These are phyloP conservation scores for Neohortaea acidophila DNA, from an alignment of 495 filamentous ascomycete species.

Conservation along the genomic window DNA sequence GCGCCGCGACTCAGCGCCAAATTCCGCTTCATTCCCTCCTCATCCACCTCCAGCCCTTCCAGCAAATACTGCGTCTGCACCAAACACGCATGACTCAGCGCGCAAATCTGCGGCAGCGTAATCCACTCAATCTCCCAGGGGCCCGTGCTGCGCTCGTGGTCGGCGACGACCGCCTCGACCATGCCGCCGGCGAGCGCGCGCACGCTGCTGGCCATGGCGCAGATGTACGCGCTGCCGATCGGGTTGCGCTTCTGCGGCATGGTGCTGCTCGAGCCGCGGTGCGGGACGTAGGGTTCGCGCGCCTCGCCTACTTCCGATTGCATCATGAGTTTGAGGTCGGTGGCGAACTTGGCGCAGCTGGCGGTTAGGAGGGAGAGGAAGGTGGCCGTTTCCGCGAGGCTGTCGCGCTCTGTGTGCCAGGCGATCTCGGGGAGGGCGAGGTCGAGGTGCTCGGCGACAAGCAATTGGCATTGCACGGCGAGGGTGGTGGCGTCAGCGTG, in stretches of 20 bases:
- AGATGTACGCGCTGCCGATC: constrained; percentile 17
- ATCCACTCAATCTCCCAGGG: constrained; percentile 21
- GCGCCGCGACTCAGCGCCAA: constrained; percentile 13
- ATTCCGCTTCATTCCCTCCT: constrained; percentile 15
- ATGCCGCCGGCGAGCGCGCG: constrained; percentile 3
- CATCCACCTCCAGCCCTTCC: constrained; percentile 18
- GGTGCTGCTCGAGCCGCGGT: constrained; percentile 13
- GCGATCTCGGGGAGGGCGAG: constrained; percentile 15
- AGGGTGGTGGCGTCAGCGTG: constrained; percentile 1
- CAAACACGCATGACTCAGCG: constrained; percentile 13
- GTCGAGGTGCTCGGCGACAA: constrained; percentile 11
- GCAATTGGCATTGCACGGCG: constrained; percentile 12
- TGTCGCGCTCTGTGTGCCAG: constrained; percentile 20
- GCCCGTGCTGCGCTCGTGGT: constrained; percentile 18
- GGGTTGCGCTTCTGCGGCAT: constrained; percentile 22
- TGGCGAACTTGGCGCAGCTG: constrained; percentile 19
- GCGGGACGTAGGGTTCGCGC: constrained; percentile 12
- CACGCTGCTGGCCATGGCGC: constrained; percentile 13
- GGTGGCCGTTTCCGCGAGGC: constrained; percentile 12
- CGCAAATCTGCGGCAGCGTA: constrained; percentile 17
- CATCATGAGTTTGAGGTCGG: constrained; percentile 18
- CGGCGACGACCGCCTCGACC: constrained; percentile 16
- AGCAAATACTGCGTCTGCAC: constrained; percentile 13
- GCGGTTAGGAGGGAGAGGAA: constrained; percentile 14
- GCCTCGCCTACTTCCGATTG: constrained; percentile 18